Base-by-base conservation (phyloP, 257 asterid genomes). In the Rauvolfia tetraphylla region DNA sequence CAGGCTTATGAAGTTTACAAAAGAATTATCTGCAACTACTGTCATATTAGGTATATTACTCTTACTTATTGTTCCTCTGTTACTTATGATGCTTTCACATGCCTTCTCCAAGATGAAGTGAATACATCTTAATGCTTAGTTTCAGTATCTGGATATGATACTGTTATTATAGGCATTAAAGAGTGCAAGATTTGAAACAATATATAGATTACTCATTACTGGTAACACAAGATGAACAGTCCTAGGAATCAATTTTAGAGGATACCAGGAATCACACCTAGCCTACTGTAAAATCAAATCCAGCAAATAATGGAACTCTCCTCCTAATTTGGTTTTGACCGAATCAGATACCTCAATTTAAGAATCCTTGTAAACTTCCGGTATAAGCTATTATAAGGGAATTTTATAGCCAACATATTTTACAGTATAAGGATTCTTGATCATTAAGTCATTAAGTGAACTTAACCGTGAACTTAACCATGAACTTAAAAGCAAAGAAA, bases 1-100 rank as follows among this genome's bases (percentile, higher is more conserved):
- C 17, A 91, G 99, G 88, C 84, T 93, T 44, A 90, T 83, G 90
- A 95, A 95, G 82, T 95, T 95, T 84, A 87, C 95, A 31, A 95
- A 91, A 85, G 98, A 90, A 81, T 85, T 95, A 73, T 90, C 97
- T 42, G 92, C 84, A 54, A 54, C 97, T 1, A 85, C 96, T 48
- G 96, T 93, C 77, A 79, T 86, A 77, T 84, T 95, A 89, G 98
- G 98, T 92, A 86, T 75, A 73, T 12, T 10, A 61, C 17, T 9
- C 23, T 67, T 25, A 53, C 72, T 67, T 25, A 53, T 51, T 38
- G 20, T 38, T 67, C 38, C 51, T 9, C 51, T 10, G n/a, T 67
- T 39, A 38, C 23, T 67, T 67, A 33, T 67, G 14, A n/a, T 9
- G 17, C 51, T 1, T 67, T 67, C 38, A 20, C 49, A 38, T 23